Evolutionary conservation across 352 stramenopile genomes (phyloP), one percentile per base, ranked within the genome.

Genomic region (Phytophthora ramorum): DNA sequence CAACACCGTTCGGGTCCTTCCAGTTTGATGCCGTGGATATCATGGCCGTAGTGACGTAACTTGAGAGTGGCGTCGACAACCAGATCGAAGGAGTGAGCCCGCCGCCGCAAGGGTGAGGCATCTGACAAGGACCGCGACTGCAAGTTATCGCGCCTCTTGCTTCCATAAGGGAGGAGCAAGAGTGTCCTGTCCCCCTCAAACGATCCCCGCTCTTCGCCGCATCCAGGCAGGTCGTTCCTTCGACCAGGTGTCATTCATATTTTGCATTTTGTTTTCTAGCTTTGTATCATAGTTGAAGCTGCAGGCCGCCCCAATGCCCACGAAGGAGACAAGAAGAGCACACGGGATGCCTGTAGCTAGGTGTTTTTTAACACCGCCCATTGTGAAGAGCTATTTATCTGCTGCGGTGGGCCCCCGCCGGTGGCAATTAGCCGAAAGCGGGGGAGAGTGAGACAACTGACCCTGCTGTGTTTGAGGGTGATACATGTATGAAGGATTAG

Each of bases 331-430:
- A 32, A 35, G 48, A 63, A 26, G 50, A 72, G 51, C 58, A 73
- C 47, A 46, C 38, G 58, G 58, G 45, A 54, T 41, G 50, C 34
- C 51, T 51, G 64, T 60, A 81, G 76, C 59, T 78, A 89, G 87
- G 87, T 96, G 85, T 92, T 96, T 93, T 68, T 96, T 43, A 96
- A 93, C 87, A 94, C 87, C 87, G 69, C 87, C 85, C 85, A 78
- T 22, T 57, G 26, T 44, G 32, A 73, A 69, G 51, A 76, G 69
- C 79, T 40, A 69, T 34, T 37, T n/a, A 45, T 67, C 37, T 13
- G 19, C 38, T 20, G 51, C 43, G 14, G 14, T 19, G 8, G n/a
- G 16, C 38, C 4, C 4, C 2, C n/a, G 7, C 7, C 26, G 26
- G 4, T 32, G 26, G 22, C 22, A 24, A 24, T 24, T 24, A 32